Percentiles rank a stretch among this genome's conserved stretches.
phyloP scores from a whole-genome alignment of 2,329 filamentous ascomycete genomes.

The Aplosporella prunicola region DNA sequence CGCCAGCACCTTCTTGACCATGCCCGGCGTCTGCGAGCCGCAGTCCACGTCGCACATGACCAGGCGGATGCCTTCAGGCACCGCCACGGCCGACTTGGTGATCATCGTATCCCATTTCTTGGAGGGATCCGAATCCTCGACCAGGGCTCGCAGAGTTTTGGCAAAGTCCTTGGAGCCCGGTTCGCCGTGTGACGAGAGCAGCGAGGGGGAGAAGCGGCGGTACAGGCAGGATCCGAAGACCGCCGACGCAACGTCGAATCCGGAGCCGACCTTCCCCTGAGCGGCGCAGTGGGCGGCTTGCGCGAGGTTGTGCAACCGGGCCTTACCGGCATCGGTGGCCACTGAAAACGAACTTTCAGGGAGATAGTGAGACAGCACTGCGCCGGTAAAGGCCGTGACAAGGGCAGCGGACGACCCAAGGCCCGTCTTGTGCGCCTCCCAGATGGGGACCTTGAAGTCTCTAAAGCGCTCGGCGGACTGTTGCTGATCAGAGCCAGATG shows the following conservation, averaged over 20 bases:
- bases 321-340: conserved; percentile 42
- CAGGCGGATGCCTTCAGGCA: conserved; percentile 66
- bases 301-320: conserved; percentile 77
- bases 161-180: conserved; percentile 57
- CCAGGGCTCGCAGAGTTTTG: conserved; percentile 51
- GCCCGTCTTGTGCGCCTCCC: conserved; percentile 84
- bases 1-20: conserved; percentile 84
- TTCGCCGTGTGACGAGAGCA: conserved; percentile 60
- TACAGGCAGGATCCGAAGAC: conserved; percentile 89
- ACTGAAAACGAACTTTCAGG: conserved; percentile 48
- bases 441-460: conserved; percentile 65
- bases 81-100: conserved; percentile 54
- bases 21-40: conserved; percentile 83
- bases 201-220: conserved; percentile 75
- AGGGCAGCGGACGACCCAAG: conserved; percentile 90
- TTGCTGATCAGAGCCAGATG: conserved; percentile 33
- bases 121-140: conserved; percentile 48
- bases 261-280: conserved; percentile 91
- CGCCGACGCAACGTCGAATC: conserved; percentile 89
- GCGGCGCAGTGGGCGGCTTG: conserved; percentile 92
- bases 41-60: conserved; percentile 96
- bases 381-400: conserved; percentile 75
- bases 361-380: conserved; percentile 68
- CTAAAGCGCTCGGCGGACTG: conserved; percentile 50
- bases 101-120: conserved; percentile 72